These are phyloP conservation scores for Polysphondylium violaceum DNA, from an alignment of 78 protist species.

Conservation along the genomic window DNA sequence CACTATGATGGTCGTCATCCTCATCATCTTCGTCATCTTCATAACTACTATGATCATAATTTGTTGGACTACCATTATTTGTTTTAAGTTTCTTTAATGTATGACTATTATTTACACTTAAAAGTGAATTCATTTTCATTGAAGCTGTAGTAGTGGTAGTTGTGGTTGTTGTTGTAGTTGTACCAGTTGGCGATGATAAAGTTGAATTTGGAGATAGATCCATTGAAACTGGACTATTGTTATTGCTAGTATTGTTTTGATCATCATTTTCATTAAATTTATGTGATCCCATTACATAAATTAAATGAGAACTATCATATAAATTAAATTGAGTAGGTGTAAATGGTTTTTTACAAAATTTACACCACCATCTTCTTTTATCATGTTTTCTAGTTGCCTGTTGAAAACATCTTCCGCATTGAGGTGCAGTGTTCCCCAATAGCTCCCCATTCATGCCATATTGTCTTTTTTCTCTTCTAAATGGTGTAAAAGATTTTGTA, in stretches of 20 bases:
- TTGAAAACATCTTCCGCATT: slow-evolving; percentile 52
- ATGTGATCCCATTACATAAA: slow-evolving; percentile 55
- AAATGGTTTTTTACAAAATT: slow-evolving; percentile 72
- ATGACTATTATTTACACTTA: neutral
- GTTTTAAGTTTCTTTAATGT: neutral
- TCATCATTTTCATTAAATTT: neutral
- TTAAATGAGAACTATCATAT: slow-evolving; percentile 11
- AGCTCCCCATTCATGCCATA: slow-evolving; percentile 4
- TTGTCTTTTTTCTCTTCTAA: slow-evolving; percentile 52
- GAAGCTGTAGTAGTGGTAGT: neutral
- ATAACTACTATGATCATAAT: neutral
- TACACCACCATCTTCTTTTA: slow-evolving; percentile 85
- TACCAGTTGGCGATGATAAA: too few relatives aligned
- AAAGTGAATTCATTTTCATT: slow-evolving; percentile 2
- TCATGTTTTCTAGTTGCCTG: slow-evolving; percentile 82
- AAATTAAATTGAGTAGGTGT: slow-evolving; percentile 75
- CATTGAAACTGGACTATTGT: too few relatives aligned
- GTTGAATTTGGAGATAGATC: too few relatives aligned
- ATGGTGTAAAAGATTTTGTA: slow-evolving; percentile 75
- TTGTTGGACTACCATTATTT: neutral
- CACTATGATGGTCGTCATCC: neutral
- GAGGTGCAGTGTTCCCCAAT: slow-evolving; percentile 52
- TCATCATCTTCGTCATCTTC: neutral
- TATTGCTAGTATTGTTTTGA: neutral
- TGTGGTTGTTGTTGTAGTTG: neutral